Percentiles rank a stretch among this genome's conserved stretches.
Evolutionary conservation across 257 asterid species (phyloP).

Genomic region (Capsicum baccatum): DNA sequence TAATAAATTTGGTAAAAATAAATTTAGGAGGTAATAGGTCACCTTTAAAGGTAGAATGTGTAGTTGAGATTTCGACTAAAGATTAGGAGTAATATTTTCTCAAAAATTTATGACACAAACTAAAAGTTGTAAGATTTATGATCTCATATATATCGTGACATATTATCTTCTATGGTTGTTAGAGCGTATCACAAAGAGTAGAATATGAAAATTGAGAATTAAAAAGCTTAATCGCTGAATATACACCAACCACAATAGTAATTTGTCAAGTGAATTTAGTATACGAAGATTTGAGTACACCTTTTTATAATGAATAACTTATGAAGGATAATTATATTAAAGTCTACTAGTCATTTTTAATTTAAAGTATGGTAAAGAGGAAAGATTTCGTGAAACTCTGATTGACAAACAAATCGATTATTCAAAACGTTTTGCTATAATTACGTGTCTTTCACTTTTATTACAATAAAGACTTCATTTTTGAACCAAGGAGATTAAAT

Average conservation of each 20-base stretch:
- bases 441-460: not conserved
- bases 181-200: not conserved
- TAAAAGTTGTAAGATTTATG: not conserved
- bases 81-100: no score
- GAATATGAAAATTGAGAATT: not conserved
- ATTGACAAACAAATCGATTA: not conserved
- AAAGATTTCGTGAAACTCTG: not conserved
- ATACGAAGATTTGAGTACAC: not conserved
- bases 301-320: not conserved
- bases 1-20: no score
- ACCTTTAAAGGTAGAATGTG: no score
- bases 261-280: not conserved
- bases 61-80: no score
- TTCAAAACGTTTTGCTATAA: not conserved
- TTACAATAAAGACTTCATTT: not conserved
- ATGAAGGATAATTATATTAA: not conserved
- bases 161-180: not conserved
- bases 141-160: not conserved
- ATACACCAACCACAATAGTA: no score
- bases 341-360: not conserved
- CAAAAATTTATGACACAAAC: not conserved
- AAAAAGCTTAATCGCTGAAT: not conserved
- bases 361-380: not conserved
- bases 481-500: not conserved
- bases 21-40: no score